Evolutionary conservation across 805 yeast genomes (phyloP).

Genomic region (Lachancea kluyveri): DNA sequence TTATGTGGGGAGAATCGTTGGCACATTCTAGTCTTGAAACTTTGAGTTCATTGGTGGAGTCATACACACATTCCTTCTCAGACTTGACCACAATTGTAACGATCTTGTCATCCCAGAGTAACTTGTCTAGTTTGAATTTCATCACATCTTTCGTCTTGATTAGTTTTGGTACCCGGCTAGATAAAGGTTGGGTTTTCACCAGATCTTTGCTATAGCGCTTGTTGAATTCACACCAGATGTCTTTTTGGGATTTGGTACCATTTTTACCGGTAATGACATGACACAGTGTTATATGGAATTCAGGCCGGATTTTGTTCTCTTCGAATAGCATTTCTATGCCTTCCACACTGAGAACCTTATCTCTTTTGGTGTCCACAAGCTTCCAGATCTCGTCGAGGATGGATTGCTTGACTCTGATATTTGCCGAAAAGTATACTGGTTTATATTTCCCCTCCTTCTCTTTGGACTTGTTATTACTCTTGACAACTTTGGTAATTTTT

Average conservation of each 20-base stretch:
- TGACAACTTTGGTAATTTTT: slow-evolving; percentile 33
- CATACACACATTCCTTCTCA: slow-evolving; percentile 9
- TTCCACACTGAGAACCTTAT: neutral
- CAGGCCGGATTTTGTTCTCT: slow-evolving; percentile 38
- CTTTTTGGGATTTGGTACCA: slow-evolving; percentile 22
- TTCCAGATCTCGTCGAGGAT: slow-evolving; percentile 13
- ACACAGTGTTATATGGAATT: slow-evolving; percentile 63
- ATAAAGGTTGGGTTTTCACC: slow-evolving; percentile 3
- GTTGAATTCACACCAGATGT: slow-evolving; percentile 25
- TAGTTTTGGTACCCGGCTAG: slow-evolving; percentile 1
- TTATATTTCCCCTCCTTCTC: slow-evolving; percentile 13
- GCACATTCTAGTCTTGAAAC: slow-evolving; percentile 27
- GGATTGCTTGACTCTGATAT: slow-evolving; percentile 19
- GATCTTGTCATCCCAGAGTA: slow-evolving; percentile 47
- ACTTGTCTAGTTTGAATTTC: slow-evolving; percentile 35
- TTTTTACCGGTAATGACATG: slow-evolving; percentile 37
- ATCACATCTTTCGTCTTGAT: slow-evolving; percentile 27
- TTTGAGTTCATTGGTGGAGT: slow-evolving; percentile 7
- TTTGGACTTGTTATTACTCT: slow-evolving; percentile 10
- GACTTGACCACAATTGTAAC: slow-evolving; percentile 19
- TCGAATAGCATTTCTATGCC: slow-evolving; percentile 28
- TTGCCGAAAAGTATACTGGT: slow-evolving; percentile 44
- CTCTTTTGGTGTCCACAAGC: neutral
- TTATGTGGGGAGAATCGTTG: slow-evolving; percentile 57
- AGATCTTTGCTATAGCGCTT: slow-evolving; percentile 16